Conservation (phyloP, 352 stramenopile species). For the Phytophthora pluvialis region DNA sequence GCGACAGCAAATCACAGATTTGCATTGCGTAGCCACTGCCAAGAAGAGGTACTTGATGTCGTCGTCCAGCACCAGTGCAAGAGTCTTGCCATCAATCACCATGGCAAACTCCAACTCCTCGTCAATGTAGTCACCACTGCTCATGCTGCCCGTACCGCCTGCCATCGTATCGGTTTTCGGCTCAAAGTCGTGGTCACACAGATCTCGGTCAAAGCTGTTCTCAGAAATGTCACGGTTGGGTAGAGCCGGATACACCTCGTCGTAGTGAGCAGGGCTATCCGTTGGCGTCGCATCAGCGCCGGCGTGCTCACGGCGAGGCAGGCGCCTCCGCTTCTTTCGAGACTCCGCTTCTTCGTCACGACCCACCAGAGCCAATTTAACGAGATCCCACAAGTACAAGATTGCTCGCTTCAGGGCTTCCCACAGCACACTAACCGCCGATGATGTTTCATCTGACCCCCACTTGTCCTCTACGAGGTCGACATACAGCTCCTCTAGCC, state of each 20-base stretch:
- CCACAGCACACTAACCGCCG: slow-evolving; percentile 73
- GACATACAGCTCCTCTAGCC: slow-evolving; percentile 86
- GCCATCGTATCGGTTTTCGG: slow-evolving; percentile 54
- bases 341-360: slow-evolving; percentile 75
- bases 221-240: slow-evolving; percentile 64
- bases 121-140: slow-evolving; percentile 64
- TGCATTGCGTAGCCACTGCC: slow-evolving; percentile 88
- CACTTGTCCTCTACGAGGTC: slow-evolving; percentile 90
- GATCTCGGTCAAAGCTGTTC: slow-evolving; percentile 56
- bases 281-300: slow-evolving; percentile 39
- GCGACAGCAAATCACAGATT: slow-evolving; percentile 90
- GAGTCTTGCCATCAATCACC: slow-evolving; percentile 91
- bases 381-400: slow-evolving; percentile 66
- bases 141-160: slow-evolving; percentile 35
- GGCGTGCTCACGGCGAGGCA: slow-evolving; percentile 57
- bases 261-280: slow-evolving; percentile 53
- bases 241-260: slow-evolving; percentile 74
- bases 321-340: slow-evolving; percentile 70
- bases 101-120: slow-evolving; percentile 89
- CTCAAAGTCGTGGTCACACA: slow-evolving; percentile 76
- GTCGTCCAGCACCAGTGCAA: slow-evolving; percentile 83
- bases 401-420: slow-evolving; percentile 79
- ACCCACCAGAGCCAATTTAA: slow-evolving; percentile 74
- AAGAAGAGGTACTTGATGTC: slow-evolving; percentile 92
- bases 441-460: slow-evolving; percentile 85